These are phyloP conservation scores for Lentinula lateritia DNA, from an alignment of 768 basidiomycete genomes.

Conservation along the genomic window DNA sequence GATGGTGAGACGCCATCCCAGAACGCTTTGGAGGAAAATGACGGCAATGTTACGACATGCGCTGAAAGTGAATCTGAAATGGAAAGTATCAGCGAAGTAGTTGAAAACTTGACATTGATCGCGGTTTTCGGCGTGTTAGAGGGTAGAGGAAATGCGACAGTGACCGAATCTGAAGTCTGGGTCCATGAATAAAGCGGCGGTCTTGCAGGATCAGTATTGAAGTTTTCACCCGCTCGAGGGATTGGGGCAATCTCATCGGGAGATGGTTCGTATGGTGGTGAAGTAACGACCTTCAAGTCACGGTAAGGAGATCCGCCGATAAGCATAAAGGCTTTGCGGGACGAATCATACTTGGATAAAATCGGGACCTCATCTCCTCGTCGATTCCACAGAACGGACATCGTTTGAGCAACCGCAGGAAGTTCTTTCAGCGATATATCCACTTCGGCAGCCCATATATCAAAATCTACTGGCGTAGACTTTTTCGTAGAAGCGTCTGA, in stretches of 20 bases:
- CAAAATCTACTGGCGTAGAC: conserved; percentile 41
- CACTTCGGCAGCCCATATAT: conserved; percentile 61
- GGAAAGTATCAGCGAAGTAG: conserved; percentile 60
- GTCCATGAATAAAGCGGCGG: conserved; percentile 92
- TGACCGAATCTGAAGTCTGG: conserved; percentile 79
- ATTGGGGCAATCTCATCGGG: conserved; percentile 66
- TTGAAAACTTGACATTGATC: conserved; percentile 65
- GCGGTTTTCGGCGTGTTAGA: conserved; percentile 53
- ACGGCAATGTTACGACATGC: conserved; percentile 39
- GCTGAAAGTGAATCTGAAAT: conserved; percentile 35
- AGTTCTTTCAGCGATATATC: conserved; percentile 24
- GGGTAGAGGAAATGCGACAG: conserved; percentile 80
- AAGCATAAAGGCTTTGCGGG: conserved; percentile 45
- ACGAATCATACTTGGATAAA: conserved; percentile 41
- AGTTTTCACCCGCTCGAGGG: conserved; percentile 53
- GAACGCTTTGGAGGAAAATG: conserved; percentile 52
- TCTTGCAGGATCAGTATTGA: conserved; percentile 41
- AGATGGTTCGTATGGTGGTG: conserved; percentile 47
- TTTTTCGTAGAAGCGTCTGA: conserved; percentile 17
- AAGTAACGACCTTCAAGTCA: conserved; percentile 25
- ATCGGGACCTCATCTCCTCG: conserved; percentile 69
- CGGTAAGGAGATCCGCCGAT: conserved; percentile 56
- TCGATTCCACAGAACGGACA: conserved; percentile 65
- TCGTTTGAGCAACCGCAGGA: conserved; percentile 21
- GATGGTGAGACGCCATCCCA: conserved; percentile 80